phyloP scores from a whole-genome alignment of 129 eudicot genomes.

The Erigeron canadensis region DNA sequence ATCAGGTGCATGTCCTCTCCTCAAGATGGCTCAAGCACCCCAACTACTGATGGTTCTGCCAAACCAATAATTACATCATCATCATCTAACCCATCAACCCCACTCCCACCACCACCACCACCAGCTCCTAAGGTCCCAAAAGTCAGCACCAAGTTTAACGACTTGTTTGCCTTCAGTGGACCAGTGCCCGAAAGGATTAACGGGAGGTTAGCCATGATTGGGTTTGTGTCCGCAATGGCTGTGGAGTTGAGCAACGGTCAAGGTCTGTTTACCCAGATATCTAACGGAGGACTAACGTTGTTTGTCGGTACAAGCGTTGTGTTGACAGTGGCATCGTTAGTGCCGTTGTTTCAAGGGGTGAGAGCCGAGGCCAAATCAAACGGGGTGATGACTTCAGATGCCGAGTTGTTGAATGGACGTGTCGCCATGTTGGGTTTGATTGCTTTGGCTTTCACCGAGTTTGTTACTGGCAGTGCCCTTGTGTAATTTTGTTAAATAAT shows the following conservation, averaged over 20 bases:
- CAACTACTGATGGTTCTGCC: slow-evolving; percentile 23
- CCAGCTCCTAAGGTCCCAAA: slow-evolving; percentile 42
- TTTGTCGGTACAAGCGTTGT: slow-evolving; percentile 58
- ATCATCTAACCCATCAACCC: not conserved
- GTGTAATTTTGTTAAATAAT: slow-evolving; percentile 29
- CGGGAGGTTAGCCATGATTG: slow-evolving; percentile 89
- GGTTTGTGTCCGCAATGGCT: slow-evolving; percentile 23
- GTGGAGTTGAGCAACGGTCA: slow-evolving; percentile 56
- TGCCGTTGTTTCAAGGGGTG: slow-evolving; percentile 75
- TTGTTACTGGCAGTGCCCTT: slow-evolving; percentile 61
- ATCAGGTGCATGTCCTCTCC: slow-evolving; percentile 26
- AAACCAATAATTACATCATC: slow-evolving; percentile 9
- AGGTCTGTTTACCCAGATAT: slow-evolving; percentile 54
- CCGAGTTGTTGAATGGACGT: slow-evolving; percentile 86
- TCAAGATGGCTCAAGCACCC: not conserved
- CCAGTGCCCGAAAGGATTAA: slow-evolving; percentile 93
- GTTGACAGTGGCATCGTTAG: slow-evolving; percentile 62
- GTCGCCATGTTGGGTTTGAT: slow-evolving; percentile 81
- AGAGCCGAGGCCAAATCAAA: slow-evolving; percentile 54
- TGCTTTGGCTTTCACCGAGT: slow-evolving; percentile 81
- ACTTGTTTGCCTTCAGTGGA: slow-evolving; percentile 77
- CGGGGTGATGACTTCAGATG: slow-evolving; percentile 73
- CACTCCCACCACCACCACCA: slow-evolving; percentile 33
- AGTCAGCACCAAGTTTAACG: slow-evolving; percentile 54
- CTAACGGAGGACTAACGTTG: slow-evolving; percentile 65